Percentiles rank a stretch among this genome's conserved stretches.
Evolutionary conservation across 495 filamentous ascomycete species (phyloP).

Genomic region (Talaromyces ruber): DNA sequence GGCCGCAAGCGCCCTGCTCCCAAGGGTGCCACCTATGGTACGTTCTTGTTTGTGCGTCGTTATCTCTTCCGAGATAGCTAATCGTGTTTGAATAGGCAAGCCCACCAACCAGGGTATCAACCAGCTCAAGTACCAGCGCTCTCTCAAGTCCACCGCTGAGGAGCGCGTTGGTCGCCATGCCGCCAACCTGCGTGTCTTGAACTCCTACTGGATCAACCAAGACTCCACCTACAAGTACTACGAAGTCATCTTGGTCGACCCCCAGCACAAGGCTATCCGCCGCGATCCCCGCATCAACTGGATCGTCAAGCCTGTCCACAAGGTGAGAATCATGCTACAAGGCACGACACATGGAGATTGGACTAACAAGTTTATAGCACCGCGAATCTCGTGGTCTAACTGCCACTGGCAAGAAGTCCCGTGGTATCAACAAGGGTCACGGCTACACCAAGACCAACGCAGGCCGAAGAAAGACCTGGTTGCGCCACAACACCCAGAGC

Average conservation of each 20-base stretch:
- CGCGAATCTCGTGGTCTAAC: slow-evolving; percentile 95
- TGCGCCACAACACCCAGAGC: slow-evolving; percentile 95
- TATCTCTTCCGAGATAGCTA: too few relatives aligned
- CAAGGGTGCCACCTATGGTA: slow-evolving; percentile 99
- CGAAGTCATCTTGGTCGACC: slow-evolving; percentile 99
- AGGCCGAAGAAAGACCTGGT: slow-evolving; percentile 98
- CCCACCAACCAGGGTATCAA: slow-evolving; percentile 99
- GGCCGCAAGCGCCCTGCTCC: slow-evolving; percentile 90
- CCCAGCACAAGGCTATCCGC: slow-evolving; percentile 99
- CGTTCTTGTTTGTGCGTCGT: slow-evolving; percentile 19
- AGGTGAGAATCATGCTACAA: slow-evolving; percentile 38
- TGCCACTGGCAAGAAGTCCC: slow-evolving; percentile 96
- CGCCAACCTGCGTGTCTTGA: slow-evolving; percentile 96
- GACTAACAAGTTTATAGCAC: slow-evolving; percentile 47
- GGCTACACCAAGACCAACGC: slow-evolving; percentile 94
- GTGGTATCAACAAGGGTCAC: slow-evolving; percentile 98
- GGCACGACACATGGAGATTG: not conserved
- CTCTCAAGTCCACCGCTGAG: slow-evolving; percentile 91
- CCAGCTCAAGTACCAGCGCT: slow-evolving; percentile 99
- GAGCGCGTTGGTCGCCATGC: slow-evolving; percentile 99
- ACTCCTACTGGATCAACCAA: slow-evolving; percentile 99
- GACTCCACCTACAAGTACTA: slow-evolving; percentile 99
- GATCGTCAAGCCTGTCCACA: slow-evolving; percentile 99
- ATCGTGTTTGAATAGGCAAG: slow-evolving; percentile 61
- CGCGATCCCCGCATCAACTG: slow-evolving; percentile 99